Evolutionary conservation across 768 basidiomycete species (phyloP).

Genomic region (Mycena epipterygia): DNA sequence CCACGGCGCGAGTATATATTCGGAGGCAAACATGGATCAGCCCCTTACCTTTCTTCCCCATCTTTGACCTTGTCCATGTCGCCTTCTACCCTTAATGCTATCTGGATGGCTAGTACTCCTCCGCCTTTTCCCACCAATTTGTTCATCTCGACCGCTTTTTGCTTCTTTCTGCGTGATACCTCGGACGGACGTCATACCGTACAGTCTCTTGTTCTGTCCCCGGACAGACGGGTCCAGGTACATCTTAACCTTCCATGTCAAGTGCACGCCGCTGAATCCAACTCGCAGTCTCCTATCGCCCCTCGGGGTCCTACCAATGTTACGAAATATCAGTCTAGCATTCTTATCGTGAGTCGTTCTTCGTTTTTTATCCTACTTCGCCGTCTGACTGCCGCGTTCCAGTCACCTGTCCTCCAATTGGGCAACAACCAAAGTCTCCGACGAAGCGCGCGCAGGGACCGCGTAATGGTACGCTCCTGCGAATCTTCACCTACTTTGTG

Average conservation of each 20-base stretch:
- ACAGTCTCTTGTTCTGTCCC: not conserved
- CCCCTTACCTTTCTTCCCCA: not conserved
- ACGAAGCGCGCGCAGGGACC: not conserved
- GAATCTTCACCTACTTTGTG: not conserved
- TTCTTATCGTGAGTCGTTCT: not conserved
- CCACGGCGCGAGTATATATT: no score
- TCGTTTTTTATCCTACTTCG: not conserved
- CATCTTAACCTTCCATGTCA: not conserved
- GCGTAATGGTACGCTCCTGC: not conserved
- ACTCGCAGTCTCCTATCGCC: not conserved
- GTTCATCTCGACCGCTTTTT: not conserved
- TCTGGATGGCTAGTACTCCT: conserved; percentile 1
- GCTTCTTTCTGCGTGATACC: not conserved
- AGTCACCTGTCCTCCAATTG: conserved; percentile 11
- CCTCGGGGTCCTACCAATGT: not conserved
- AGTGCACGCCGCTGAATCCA: not conserved
- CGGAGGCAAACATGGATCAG: no score
- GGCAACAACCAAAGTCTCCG: conserved; percentile 2
- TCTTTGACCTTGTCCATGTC: no score
- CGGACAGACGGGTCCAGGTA: not conserved
- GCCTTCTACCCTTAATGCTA: not conserved
- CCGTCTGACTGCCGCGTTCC: not conserved
- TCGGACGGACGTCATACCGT: conserved; percentile 1
- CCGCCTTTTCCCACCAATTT: not conserved
- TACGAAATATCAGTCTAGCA: no score